A percentile compares a stretch with the other conserved stretches of the same genome.
Conservation (phyloP, 257 asterid species). For the Leonotis leonurus region DNA sequence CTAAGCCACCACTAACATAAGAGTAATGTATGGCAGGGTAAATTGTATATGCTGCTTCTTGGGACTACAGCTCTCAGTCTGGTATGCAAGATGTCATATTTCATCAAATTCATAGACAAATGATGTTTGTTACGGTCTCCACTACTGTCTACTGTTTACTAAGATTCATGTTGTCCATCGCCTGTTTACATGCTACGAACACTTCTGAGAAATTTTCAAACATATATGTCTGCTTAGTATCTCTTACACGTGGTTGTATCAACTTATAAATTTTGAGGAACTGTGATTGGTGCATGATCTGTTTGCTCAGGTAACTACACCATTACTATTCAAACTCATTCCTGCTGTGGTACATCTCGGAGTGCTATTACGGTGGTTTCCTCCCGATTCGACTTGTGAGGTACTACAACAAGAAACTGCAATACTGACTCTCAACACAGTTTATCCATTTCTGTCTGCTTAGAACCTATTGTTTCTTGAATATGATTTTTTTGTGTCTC, state of each 20-base stretch:
- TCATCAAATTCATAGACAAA: not conserved
- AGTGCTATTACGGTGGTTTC: slow-evolving; percentile 65
- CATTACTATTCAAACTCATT: slow-evolving; percentile 72
- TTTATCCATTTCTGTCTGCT: slow-evolving; percentile 25
- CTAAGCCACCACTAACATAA: slow-evolving; percentile 21
- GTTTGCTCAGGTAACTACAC: slow-evolving; percentile 78
- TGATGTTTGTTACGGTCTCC: slow-evolving; percentile 4
- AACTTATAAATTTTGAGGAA: too few relatives aligned
- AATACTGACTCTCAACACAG: slow-evolving; percentile 2
- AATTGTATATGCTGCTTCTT: slow-evolving; percentile 67
- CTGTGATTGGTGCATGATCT: too few relatives aligned
- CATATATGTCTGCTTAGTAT: not conserved
- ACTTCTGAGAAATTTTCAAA: not conserved
- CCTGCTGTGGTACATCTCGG: slow-evolving; percentile 78
- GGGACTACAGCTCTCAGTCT: slow-evolving; percentile 87
- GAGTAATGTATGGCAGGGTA: slow-evolving; percentile 45
- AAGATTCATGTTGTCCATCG: not conserved
- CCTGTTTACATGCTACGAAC: not conserved
- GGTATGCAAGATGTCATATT: slow-evolving; percentile 31
- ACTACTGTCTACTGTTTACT: not conserved
- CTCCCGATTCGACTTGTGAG: slow-evolving; percentile 57
- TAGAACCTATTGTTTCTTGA: slow-evolving; percentile 34
- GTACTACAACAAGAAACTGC: slow-evolving; percentile 22
- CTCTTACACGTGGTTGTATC: too few relatives aligned
- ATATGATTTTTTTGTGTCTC: slow-evolving; percentile 45